phyloP scores from a whole-genome alignment of 2,329 filamentous ascomycete species.

The Trichoderma atrobrunneum region DNA sequence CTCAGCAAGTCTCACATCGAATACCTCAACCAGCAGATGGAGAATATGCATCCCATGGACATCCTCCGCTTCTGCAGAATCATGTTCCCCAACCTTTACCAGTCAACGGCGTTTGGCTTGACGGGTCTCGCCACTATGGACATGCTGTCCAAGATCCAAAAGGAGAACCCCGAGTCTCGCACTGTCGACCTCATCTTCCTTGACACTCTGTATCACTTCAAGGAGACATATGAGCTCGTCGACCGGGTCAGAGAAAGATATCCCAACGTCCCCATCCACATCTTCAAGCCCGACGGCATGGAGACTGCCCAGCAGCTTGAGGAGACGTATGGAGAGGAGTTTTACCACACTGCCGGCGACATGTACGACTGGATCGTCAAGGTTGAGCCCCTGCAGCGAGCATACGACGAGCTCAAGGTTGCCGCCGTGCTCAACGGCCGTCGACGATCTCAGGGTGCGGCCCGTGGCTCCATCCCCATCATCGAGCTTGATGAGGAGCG shows the following conservation, averaged over 20 bases:
- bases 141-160: slow-evolving; percentile 74
- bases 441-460: slow-evolving; percentile 86
- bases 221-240: slow-evolving; percentile 71
- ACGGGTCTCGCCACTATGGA: slow-evolving; percentile 80
- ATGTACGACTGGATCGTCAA: slow-evolving; percentile 97
- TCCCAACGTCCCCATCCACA: slow-evolving; percentile 74
- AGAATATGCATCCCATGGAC: slow-evolving; percentile 84
- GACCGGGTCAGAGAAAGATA: slow-evolving; percentile 74
- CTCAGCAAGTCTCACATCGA: slow-evolving; percentile 86
- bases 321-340: slow-evolving; percentile 71
- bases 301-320: slow-evolving; percentile 76
- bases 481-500: slow-evolving; percentile 87
- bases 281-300: slow-evolving; percentile 81
- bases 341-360: slow-evolving; percentile 84
- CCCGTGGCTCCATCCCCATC: slow-evolving; percentile 85
- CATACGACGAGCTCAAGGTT: slow-evolving; percentile 83
- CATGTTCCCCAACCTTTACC: slow-evolving; percentile 84
- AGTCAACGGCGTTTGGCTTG: slow-evolving; percentile 79
- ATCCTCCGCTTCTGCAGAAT: slow-evolving; percentile 90
- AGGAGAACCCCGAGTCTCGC: slow-evolving; percentile 58
- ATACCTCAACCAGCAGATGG: slow-evolving; percentile 86
- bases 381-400: slow-evolving; percentile 91
- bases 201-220: slow-evolving; percentile 79
- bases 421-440: slow-evolving; percentile 90
- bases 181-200: slow-evolving; percentile 72